Conservation (phyloP, 2,329 filamentous ascomycete species). For the Alternaria gansuensis region DNA sequence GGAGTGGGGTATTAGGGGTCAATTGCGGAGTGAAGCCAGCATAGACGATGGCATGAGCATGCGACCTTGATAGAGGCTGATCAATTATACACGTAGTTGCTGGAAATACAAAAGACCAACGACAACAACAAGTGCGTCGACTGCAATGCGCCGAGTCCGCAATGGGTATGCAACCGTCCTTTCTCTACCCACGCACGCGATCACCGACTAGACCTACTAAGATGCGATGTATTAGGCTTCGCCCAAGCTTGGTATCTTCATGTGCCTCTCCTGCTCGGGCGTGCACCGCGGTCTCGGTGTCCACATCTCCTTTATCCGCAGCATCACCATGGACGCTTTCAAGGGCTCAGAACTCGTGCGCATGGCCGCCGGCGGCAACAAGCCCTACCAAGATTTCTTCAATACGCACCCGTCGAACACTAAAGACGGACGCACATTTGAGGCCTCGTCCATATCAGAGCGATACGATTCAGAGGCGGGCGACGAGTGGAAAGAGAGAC, state of each 20-base stretch:
- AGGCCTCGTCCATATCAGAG: constrained; percentile 88
- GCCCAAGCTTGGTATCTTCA: constrained; percentile 98
- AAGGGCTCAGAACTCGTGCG: constrained; percentile 90
- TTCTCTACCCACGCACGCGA: constrained; percentile 16
- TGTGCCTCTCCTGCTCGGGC: constrained; percentile 95
- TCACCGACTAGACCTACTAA: constrained; percentile 29
- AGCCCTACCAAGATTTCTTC: constrained; percentile 87
- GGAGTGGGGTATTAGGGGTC: constrained; percentile 23
- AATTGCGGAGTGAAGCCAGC: constrained; percentile 10
- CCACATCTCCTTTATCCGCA: constrained; percentile 97
- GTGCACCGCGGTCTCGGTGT: constrained; percentile 94
- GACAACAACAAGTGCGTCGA: constrained; percentile 93
- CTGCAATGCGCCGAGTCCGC: constrained; percentile 92
- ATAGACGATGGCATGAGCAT: neutral
- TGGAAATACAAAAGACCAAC: constrained; percentile 87
- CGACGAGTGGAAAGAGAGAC: constrained; percentile 92
- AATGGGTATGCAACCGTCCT: constrained; percentile 76
- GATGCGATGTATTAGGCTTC: constrained; percentile 63
- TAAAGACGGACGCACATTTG: constrained; percentile 67
- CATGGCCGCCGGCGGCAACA: constrained; percentile 93
- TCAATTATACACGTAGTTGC: constrained; percentile 67
- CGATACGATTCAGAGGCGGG: constrained; percentile 88
- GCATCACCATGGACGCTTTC: constrained; percentile 98
- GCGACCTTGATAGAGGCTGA: constrained; percentile 24
- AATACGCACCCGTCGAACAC: constrained; percentile 63